Percentiles rank a stretch among this genome's conserved stretches.
Conservation (phyloP, 164 flowering plant genomes). For the Nelumbo lutea region DNA sequence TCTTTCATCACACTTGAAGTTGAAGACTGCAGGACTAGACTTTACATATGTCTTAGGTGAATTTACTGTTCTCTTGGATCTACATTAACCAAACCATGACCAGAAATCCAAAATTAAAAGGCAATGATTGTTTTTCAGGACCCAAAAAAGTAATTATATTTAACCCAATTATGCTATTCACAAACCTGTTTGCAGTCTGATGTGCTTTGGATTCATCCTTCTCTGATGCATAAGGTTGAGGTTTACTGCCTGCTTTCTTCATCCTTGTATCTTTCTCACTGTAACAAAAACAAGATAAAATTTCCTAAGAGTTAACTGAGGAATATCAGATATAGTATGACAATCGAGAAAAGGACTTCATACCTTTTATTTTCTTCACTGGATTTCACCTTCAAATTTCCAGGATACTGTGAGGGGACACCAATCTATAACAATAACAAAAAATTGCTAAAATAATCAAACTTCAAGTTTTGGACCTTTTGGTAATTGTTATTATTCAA, state of each 20-base stretch:
- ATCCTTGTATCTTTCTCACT: constrained; percentile 30
- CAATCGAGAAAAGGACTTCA: not conserved
- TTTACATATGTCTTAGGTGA: constrained; percentile 24
- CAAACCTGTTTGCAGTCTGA: constrained; percentile 40
- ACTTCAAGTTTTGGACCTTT: not conserved
- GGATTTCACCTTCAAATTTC: not conserved
- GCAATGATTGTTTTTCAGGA: not conserved
- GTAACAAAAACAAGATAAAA: constrained; percentile 12
- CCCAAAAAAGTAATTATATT: not conserved
- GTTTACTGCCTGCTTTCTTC: constrained; percentile 24
- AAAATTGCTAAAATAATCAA: not conserved
- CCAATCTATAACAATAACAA: not conserved
- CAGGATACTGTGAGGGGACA: not conserved
- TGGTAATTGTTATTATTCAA: not conserved
- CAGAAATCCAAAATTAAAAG: constrained; percentile 1
- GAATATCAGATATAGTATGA: not conserved
- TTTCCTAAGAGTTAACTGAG: not conserved
- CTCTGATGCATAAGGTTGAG: constrained; percentile 21
- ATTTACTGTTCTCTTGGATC: constrained; percentile 28
- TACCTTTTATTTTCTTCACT: constrained; percentile 32
- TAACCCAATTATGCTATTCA: not conserved
- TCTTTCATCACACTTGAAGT: constrained; percentile 50
- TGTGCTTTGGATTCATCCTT: constrained; percentile 27
- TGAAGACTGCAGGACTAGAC: constrained; percentile 24
- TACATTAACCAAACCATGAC: constrained; percentile 10